These are phyloP conservation scores for Castanea sativa DNA, from an alignment of 306 rosid genomes.

Conservation along the genomic window DNA sequence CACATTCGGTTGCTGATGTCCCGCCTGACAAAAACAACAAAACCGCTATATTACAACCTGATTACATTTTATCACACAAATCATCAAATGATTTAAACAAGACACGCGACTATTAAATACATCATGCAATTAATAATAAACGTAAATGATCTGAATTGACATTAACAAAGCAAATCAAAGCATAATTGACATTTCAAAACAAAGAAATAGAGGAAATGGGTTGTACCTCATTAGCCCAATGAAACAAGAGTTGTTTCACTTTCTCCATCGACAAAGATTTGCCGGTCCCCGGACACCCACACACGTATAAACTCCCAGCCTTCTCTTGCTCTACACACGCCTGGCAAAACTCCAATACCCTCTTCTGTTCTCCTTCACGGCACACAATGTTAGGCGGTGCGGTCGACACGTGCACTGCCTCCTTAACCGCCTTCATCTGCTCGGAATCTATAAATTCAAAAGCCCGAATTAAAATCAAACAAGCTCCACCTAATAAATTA, in stretches of 20 bases:
- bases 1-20: conserved; percentile 55
- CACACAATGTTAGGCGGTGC: conserved; percentile 61
- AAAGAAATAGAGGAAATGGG: neutral
- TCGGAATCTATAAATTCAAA: conserved; percentile 43
- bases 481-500: neutral
- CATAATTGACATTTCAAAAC: neutral
- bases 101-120: too few species aligned
- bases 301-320: conserved; percentile 76
- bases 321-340: conserved; percentile 57
- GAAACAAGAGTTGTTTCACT: conserved; percentile 48
- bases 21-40: conserved; percentile 36
- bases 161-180: neutral
- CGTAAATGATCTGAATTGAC: neutral
- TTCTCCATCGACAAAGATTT: conserved; percentile 77
- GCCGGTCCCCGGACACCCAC: conserved; percentile 95
- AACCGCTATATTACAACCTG: too few species aligned
- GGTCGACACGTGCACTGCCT: conserved; percentile 70
- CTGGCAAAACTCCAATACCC: conserved; percentile 72
- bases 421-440: conserved; percentile 61
- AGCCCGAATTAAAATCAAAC: neutral
- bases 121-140: neutral
- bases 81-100: too few species aligned
- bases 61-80: too few species aligned
- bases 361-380: conserved; percentile 74
- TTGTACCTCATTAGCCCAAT: conserved; percentile 68